phyloP scores from a whole-genome alignment of 1,139 yeast species.

The Saccharomyces hybrid region DNA sequence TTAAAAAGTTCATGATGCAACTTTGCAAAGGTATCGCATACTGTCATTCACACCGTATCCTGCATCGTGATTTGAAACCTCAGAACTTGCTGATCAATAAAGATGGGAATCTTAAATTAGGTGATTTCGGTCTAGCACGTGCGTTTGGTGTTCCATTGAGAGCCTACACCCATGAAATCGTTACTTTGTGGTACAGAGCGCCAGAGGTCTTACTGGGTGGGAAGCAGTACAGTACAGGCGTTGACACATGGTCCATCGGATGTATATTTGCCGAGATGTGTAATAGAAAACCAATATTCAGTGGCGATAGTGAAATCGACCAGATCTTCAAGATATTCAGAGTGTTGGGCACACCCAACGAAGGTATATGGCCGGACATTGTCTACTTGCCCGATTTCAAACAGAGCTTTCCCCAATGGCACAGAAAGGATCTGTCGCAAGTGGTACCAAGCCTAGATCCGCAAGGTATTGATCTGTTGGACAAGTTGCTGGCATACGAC shows the following conservation, averaged over 20 bases:
- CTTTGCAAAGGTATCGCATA: constrained; percentile 86
- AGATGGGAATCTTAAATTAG: constrained; percentile 90
- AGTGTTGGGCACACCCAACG: constrained; percentile 90
- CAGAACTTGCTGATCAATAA: constrained; percentile 90
- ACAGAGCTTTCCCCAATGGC: constrained; percentile 94
- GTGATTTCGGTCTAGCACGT: constrained; percentile 95
- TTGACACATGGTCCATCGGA: constrained; percentile 98
- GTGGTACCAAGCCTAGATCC: constrained; percentile 73
- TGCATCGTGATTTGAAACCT: constrained; percentile 95
- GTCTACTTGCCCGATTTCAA: constrained; percentile 90
- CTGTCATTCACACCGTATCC: constrained; percentile 90
- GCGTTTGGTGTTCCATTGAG: constrained; percentile 96
- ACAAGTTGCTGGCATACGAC: constrained; percentile 76
- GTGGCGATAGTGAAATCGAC: constrained; percentile 97
- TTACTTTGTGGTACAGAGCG: constrained; percentile 95
- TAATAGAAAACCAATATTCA: constrained; percentile 88
- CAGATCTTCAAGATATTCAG: constrained; percentile 94
- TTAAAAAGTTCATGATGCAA: constrained; percentile 89
- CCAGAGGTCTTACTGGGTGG: constrained; percentile 96
- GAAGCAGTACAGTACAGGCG: constrained; percentile 95
- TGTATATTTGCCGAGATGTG: constrained; percentile 99
- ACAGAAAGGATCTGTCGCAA: constrained; percentile 58
- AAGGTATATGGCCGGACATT: constrained; percentile 94
- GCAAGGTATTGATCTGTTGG: constrained; percentile 77
- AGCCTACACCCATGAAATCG: constrained; percentile 96